Conservation (phyloP, 768 basidiomycete species). For the Agrocybe praecox region DNA sequence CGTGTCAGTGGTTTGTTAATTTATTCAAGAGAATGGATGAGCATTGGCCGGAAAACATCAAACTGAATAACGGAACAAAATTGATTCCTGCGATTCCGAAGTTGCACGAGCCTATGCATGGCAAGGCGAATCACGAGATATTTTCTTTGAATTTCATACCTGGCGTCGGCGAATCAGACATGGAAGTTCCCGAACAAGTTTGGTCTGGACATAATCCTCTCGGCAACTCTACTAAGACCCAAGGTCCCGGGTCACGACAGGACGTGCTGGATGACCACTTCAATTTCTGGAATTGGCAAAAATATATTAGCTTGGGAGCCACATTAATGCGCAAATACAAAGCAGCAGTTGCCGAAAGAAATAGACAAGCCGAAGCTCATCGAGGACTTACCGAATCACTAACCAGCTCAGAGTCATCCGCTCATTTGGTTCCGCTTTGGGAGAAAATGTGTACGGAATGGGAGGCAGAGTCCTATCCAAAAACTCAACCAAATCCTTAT, state of each 20-base stretch:
- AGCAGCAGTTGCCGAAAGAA: conserved; percentile 12
- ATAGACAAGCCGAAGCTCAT: conserved; percentile 10
- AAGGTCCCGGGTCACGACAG: conserved; percentile 28
- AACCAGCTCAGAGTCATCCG: neutral
- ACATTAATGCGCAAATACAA: conserved; percentile 8
- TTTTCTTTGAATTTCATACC: conserved; percentile 27
- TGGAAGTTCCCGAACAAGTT: conserved; percentile 31
- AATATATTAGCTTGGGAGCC: conserved; percentile 20
- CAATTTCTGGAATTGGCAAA: conserved; percentile 29
- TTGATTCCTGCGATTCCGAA: conserved; percentile 27
- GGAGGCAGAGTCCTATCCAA: conserved; percentile 5
- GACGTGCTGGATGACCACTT: conserved; percentile 36
- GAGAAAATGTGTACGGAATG: conserved; percentile 7
- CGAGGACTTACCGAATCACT: conserved; percentile 4
- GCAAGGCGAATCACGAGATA: conserved; percentile 16
- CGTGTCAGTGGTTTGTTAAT: conserved; percentile 1
- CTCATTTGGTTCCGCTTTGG: conserved; percentile 1
- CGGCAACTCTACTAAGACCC: conserved; percentile 30
- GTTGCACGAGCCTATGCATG: conserved; percentile 30
- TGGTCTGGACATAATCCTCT: conserved; percentile 30
- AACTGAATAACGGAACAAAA: neutral
- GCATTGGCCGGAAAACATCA: neutral
- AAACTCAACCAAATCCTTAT: conserved; percentile 12
- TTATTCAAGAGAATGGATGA: conserved; percentile 15
- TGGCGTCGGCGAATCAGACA: conserved; percentile 26